A percentile compares a stretch with the other conserved stretches of the same genome.
Conservation (phyloP, 2,329 filamentous ascomycete genomes). For the Venturia asperata region DNA sequence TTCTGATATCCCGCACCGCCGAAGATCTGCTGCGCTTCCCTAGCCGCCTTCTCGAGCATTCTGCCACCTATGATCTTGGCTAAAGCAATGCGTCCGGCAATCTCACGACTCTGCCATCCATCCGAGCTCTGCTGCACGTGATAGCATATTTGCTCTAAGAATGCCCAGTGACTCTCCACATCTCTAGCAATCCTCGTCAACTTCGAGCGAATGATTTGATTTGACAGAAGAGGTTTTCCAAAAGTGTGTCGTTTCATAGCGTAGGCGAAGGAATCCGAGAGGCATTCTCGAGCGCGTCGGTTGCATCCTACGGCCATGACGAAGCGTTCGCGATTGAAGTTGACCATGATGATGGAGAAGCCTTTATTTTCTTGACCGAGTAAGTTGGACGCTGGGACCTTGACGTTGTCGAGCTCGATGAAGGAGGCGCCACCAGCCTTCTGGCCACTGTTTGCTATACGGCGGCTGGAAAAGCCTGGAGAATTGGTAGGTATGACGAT, state of each 20-base stretch:
- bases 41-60: conserved; percentile 44
- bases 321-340: conserved; percentile 49
- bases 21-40: conserved; percentile 50
- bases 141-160: conserved; percentile 55
- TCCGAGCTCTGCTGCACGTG: conserved; percentile 42
- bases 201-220: conserved; percentile 54
- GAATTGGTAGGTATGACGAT: conserved; percentile 49
- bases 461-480: conserved; percentile 46
- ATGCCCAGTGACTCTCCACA: conserved; percentile 56
- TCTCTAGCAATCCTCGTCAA: conserved; percentile 52
- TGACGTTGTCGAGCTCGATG: conserved; percentile 50
- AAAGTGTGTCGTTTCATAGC: conserved; percentile 51
- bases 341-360: conserved; percentile 53
- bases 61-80: conserved; percentile 46
- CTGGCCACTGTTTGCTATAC: conserved; percentile 59
- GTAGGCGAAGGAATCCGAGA: conserved; percentile 47
- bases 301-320: conserved; percentile 51
- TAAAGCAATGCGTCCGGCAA: conserved; percentile 35
- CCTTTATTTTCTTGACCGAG: conserved; percentile 50
- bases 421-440: conserved; percentile 56
- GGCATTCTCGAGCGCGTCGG: conserved; percentile 50
- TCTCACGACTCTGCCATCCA: conserved; percentile 33
- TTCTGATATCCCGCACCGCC: conserved; percentile 48
- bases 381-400: conserved; percentile 47
- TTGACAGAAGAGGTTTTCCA: conserved; percentile 50